phyloP scores from a whole-genome alignment of 345 rosid genomes.

The Pugionium cornutum region DNA sequence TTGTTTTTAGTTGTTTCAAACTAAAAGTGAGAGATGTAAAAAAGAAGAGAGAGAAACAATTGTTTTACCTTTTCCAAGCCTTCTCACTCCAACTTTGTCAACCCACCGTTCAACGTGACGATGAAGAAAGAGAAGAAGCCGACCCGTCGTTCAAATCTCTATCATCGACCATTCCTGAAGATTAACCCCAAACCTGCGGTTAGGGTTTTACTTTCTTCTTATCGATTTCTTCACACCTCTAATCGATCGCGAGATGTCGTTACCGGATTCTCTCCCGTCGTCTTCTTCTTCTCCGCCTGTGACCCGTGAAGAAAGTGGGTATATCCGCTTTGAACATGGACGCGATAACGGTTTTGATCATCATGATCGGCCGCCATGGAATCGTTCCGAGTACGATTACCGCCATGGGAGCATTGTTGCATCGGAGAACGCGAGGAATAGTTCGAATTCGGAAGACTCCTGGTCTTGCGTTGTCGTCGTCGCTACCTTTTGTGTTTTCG shows the following conservation, averaged over 20 bases:
- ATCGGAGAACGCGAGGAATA: constrained; percentile 33
- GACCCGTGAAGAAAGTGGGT: constrained; percentile 50
- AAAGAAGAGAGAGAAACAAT: not conserved
- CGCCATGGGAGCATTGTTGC: constrained; percentile 49
- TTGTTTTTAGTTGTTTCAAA: too few relatives aligned
- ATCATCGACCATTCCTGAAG: constrained; percentile 14
- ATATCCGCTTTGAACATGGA: constrained; percentile 39
- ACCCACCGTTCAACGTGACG: constrained; percentile 44
- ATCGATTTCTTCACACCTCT: not conserved
- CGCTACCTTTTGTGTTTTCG: constrained; percentile 86
- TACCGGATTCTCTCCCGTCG: constrained; percentile 48
- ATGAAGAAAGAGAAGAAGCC: constrained; percentile 42
- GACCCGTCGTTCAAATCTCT: constrained; percentile 40
- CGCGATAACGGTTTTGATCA: constrained; percentile 40
- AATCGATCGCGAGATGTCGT: constrained; percentile 45
- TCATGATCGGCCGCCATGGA: constrained; percentile 40
- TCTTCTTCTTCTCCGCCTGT: constrained; percentile 44
- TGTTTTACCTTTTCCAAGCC: constrained; percentile 31
- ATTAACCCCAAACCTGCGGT: constrained; percentile 28
- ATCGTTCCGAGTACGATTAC: constrained; percentile 51
- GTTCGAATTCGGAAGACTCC: constrained; percentile 58
- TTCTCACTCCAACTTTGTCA: constrained; percentile 26
- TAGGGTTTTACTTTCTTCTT: constrained; percentile 36
- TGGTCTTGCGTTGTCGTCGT: constrained; percentile 89
- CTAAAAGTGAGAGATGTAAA: too few relatives aligned